These are phyloP conservation scores for Globisporangium irregulare DNA, from an alignment of 352 stramenopile genomes.

Conservation along the genomic window DNA sequence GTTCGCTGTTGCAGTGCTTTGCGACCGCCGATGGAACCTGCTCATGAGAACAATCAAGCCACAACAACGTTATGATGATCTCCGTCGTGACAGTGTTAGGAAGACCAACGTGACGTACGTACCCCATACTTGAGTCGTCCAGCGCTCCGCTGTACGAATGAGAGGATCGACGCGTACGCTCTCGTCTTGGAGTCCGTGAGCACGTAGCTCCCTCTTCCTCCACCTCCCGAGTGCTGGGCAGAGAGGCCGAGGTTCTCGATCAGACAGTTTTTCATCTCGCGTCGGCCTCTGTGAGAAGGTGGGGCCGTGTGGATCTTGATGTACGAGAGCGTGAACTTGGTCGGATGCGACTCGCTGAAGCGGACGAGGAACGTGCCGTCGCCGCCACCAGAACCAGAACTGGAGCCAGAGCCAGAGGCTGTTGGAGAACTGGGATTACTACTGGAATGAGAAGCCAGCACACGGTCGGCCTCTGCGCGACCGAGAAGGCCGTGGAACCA, in stretches of 20 bases:
- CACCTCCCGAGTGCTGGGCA: not conserved
- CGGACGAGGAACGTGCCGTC: constrained; percentile 75
- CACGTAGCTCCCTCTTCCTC: constrained; percentile 32
- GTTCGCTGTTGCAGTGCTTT: constrained; percentile 52
- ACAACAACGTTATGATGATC: not conserved
- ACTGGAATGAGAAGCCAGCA: constrained; percentile 20
- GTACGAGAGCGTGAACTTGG: constrained; percentile 78
- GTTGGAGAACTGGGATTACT: not conserved
- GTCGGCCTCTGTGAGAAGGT: constrained; percentile 22
- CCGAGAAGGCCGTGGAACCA: constrained; percentile 76
- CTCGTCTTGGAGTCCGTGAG: constrained; percentile 45
- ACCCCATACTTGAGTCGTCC: constrained; percentile 61
- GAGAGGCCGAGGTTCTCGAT: constrained; percentile 50
- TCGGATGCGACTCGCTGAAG: constrained; percentile 78
- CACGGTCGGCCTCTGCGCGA: constrained; percentile 41
- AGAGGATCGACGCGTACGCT: constrained; percentile 56
- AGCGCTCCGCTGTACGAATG: constrained; percentile 60
- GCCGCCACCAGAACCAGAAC: constrained; percentile 7
- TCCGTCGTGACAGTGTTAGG: not conserved
- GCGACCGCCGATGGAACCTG: constrained; percentile 55
- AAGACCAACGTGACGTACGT: constrained; percentile 15
- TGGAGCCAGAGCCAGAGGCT: constrained; percentile 1
- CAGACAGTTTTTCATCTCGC: constrained; percentile 73
- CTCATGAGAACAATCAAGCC: not conserved
- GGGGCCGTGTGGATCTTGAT: constrained; percentile 52